These are phyloP conservation scores for Naganishia liquefaciens DNA, from an alignment of 1,284 basidiomycete species.

Conservation along the genomic window DNA sequence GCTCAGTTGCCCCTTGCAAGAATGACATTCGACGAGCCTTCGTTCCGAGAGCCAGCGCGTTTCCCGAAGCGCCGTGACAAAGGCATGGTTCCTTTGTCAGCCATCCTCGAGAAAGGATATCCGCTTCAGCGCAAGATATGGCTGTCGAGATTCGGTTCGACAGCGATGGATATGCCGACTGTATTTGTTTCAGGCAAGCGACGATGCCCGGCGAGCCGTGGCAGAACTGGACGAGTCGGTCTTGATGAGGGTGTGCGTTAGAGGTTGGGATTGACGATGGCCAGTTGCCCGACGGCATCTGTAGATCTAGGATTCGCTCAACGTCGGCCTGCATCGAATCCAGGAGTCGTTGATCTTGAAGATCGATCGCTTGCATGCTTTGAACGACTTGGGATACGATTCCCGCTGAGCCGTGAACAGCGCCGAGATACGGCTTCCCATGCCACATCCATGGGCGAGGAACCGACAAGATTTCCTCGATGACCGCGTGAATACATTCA, in stretches of 20 bases:
- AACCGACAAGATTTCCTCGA: not conserved
- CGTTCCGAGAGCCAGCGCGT: conserved; percentile 2
- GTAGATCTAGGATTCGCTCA: not conserved
- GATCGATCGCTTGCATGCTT: conserved; percentile 1
- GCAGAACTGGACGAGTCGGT: conserved; percentile 24
- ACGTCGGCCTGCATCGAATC: not conserved
- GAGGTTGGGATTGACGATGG: conserved; percentile 2
- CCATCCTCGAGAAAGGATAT: conserved; percentile 8
- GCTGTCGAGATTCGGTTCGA: not conserved
- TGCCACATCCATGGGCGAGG: conserved; percentile 22
- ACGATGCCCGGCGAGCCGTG: conserved; percentile 23
- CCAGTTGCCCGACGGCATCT: conserved; percentile 16
- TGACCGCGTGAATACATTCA: not conserved
- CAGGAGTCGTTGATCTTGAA: not conserved
- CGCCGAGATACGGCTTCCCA: conserved; percentile 19
- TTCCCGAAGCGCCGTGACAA: conserved; percentile 19
- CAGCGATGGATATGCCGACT: conserved; percentile 1
- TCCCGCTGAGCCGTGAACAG: conserved; percentile 19
- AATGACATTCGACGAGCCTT: not conserved
- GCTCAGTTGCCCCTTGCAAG: conserved; percentile 2
- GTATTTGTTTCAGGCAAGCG: conserved; percentile 3
- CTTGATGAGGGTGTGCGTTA: not conserved
- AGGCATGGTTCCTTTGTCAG: conserved; percentile 23
- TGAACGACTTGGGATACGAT: conserved; percentile 7
- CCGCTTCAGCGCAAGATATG: not conserved